Base-by-base conservation (phyloP, 176 grass and related monocot species). In the Chloris gayana region DNA sequence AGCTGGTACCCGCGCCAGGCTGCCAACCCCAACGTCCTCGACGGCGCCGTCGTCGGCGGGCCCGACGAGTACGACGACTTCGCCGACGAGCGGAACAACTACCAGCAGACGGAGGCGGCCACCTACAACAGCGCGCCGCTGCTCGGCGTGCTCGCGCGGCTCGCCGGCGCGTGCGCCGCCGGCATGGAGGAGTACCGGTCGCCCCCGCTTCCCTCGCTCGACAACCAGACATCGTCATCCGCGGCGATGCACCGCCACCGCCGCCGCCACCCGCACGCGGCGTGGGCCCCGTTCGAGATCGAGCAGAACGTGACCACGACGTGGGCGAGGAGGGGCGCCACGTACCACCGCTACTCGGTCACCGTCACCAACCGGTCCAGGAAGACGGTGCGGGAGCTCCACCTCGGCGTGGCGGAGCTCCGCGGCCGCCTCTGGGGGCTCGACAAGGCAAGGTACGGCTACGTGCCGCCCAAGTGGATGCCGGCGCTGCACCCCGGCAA, bases 101-200 rank as follows among this genome's bases (percentile, higher is more conserved):
- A 93, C 70, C 81, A 98, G 73, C 95, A 98, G 81, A 98, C 95
- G 0, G 95, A 98, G 80, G 90, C 92, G 0, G 83, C 95, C 63
- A 98, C 95, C 26, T 98, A 98, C 71, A 98, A 98, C 84, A 91
- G 71, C 73, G 95, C 95, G 22, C 95, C 95, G 13, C 83, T 98
- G 66, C 71, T 95, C 80, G 95, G 95, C 56, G 86, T 98, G 32
- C 77, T 98, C 77, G 92, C 95, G 29, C 81, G 95, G 59, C 92
- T 98, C 38, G 85, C 87, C 77, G 88, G 31, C 60, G 90, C 89
- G 3, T 92, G 85, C 58, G 80, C 77, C 25, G 14, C 38, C 2
- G 80, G 95, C 0, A n/a, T 89, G 4, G 81, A 86, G 9, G 82
- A 88, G 31, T 80, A 80, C 77, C 89, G 92, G 70, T 41, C 81